Percentiles rank a stretch among this genome's conserved stretches.
phyloP scores from a whole-genome alignment of 2,329 filamentous ascomycete genomes.

The Colletotrichum acutatum region DNA sequence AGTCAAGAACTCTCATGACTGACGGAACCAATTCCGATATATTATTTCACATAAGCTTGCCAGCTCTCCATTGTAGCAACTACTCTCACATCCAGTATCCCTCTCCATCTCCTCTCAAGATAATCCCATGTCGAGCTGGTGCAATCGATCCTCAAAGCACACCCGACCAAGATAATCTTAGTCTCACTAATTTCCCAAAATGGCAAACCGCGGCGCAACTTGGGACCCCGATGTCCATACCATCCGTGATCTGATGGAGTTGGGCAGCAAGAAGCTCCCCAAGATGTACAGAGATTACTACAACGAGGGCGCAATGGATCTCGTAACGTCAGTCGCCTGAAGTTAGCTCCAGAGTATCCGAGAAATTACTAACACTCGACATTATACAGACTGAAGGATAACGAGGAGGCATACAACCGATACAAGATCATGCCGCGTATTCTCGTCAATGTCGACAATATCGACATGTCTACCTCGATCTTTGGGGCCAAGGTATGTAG shows the following conservation, averaged over 20 bases:
- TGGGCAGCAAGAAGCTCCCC: constrained; percentile 50
- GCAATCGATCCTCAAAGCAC: not conserved
- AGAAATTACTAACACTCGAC: constrained; percentile 33
- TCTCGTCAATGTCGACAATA: constrained; percentile 50
- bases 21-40: not conserved
- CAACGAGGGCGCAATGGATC: constrained; percentile 67
- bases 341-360: not conserved
- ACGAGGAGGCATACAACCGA: constrained; percentile 61
- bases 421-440: constrained; percentile 60
- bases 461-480: constrained; percentile 54
- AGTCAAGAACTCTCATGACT: not conserved
- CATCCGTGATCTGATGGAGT: constrained; percentile 50
- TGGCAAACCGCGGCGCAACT: constrained; percentile 33
- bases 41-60: not conserved
- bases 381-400: constrained; percentile 54
- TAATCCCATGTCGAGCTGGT: not conserved
- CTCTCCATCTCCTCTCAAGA: no score
- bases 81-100: not conserved
- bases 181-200: not conserved
- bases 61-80: not conserved
- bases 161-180: no score
- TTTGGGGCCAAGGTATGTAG: constrained; percentile 48
- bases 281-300: constrained; percentile 61
- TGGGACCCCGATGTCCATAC: constrained; percentile 27
- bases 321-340: constrained; percentile 51